phyloP scores from a whole-genome alignment of 2,329 filamentous ascomycete genomes.

The Fusarium sp. region DNA sequence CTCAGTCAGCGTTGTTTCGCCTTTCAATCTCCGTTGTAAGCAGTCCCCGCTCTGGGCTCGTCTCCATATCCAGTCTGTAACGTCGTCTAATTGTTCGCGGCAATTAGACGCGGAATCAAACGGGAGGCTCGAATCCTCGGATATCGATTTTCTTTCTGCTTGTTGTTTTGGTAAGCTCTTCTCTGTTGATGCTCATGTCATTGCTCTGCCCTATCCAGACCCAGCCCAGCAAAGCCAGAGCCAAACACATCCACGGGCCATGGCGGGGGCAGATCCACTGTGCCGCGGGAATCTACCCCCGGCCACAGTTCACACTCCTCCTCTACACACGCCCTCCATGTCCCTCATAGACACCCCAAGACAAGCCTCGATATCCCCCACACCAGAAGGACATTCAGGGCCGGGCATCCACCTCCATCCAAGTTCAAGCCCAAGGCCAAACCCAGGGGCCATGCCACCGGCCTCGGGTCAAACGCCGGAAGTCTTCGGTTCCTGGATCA shows the following conservation, averaged over 20 bases:
- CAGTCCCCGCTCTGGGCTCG: slow-evolving; percentile 6
- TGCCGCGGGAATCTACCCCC: slow-evolving; percentile 39
- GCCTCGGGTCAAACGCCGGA: slow-evolving; percentile 43
- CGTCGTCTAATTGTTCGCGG: slow-evolving; percentile 19
- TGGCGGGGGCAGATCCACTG: slow-evolving; percentile 35
- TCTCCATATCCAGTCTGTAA: slow-evolving; percentile 2
- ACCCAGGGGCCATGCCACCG: slow-evolving; percentile 20
- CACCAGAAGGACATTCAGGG: slow-evolving; percentile 22
- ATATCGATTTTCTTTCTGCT: slow-evolving; percentile 31
- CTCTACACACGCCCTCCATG: slow-evolving; percentile 16
- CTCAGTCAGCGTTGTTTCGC: slow-evolving; percentile 19
- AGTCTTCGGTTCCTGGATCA: slow-evolving; percentile 43
- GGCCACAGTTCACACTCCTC: slow-evolving; percentile 28
- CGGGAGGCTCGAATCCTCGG: slow-evolving; percentile 15
- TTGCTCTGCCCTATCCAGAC: slow-evolving; percentile 17
- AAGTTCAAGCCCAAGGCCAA: slow-evolving; percentile 1
- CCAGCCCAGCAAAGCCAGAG: neutral
- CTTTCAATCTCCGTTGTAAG: slow-evolving; percentile 31
- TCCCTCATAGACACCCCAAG: slow-evolving; percentile 23
- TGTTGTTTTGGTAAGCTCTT: slow-evolving; percentile 38
- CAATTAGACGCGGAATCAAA: slow-evolving; percentile 25
- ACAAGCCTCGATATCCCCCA: slow-evolving; percentile 28
- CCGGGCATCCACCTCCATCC: slow-evolving; percentile 35
- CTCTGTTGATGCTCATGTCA: slow-evolving; percentile 17
- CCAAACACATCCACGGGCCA: slow-evolving; percentile 7